phyloP scores from a whole-genome alignment of 2,329 filamentous ascomycete species.

The Metarhizium guizhouense region DNA sequence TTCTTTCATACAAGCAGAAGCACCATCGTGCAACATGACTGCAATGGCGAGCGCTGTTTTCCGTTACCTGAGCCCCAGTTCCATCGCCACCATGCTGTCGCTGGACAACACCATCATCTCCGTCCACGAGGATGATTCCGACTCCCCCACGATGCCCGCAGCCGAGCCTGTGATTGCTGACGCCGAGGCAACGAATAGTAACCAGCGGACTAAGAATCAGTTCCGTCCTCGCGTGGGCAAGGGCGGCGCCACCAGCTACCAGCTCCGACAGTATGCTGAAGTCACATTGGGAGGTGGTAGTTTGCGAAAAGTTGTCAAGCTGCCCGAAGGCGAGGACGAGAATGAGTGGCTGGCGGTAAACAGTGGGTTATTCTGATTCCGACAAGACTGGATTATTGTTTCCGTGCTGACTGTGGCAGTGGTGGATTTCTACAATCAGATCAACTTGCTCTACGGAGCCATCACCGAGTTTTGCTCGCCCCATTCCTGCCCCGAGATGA shows the following conservation, averaged over 20 bases:
- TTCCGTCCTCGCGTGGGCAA: slow-evolving; percentile 87
- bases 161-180: slow-evolving; percentile 20
- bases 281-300: slow-evolving; percentile 92
- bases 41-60: slow-evolving; percentile 14
- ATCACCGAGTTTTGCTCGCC: slow-evolving; percentile 99
- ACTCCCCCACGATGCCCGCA: slow-evolving; percentile 11
- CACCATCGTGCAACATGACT: slow-evolving; percentile 8
- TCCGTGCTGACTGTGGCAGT: slow-evolving; percentile 41
- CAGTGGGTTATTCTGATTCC: slow-evolving; percentile 46
- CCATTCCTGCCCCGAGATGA: slow-evolving; percentile 97
- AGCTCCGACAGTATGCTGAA: slow-evolving; percentile 95
- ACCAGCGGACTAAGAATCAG: slow-evolving; percentile 79
- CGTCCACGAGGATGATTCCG: slow-evolving; percentile 18
- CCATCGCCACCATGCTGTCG: slow-evolving; percentile 21
- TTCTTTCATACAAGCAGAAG: slow-evolving; percentile 1
- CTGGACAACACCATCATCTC: slow-evolving; percentile 22
- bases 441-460: slow-evolving; percentile 95
- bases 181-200: slow-evolving; percentile 27
- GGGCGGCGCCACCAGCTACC: slow-evolving; percentile 79
- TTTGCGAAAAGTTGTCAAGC: slow-evolving; percentile 88
- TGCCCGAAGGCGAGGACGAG: slow-evolving; percentile 93
- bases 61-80: slow-evolving; percentile 24
- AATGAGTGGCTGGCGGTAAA: slow-evolving; percentile 99
- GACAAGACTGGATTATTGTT: not conserved
- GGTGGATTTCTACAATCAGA: slow-evolving; percentile 99